Evolutionary conservation across 768 basidiomycete genomes (phyloP), one percentile per base, ranked within the genome.

Genomic region (Asterophora lycoperdoides): DNA sequence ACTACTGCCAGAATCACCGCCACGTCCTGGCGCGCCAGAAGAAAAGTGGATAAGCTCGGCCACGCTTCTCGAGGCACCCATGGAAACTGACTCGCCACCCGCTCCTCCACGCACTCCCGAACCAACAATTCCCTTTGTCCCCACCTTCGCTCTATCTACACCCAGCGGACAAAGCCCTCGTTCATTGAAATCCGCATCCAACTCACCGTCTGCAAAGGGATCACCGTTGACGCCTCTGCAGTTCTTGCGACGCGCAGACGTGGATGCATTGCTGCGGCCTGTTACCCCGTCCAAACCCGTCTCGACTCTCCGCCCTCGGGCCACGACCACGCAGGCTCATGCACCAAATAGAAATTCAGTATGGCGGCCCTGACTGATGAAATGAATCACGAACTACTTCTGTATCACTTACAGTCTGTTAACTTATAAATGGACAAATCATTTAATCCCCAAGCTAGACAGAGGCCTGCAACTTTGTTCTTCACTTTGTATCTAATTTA

Each of bases 31-130:
- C 20, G 64, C 68, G 3, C 74, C 73, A 47, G 84, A 86, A 52
- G 86, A 90, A 59, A 86, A 79, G 55, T 93, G 90, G 90, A 91
- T 93, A 48, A 91, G 81, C 56, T 86, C 90, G 18, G 68, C 83
- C 2, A 85, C 83, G 3, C 69, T 93, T 10, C 67, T 84, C 20
- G 83, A 86, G 58, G 72, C 77, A 10, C 63, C 72, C 17, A 33
- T 15, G 4, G 78, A 79, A 63, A 30, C 59, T 55, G 58, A 66
- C 51, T 67, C 53, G 10, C 56, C 59, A 40, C 61, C 68, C 2
- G 46, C 34, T 18, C 71, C 72, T 8, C 67, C 65, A 42, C 70
- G 68, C 46, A 90, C 86, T 9, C 90, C 88, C 9, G 89, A 89
- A 64, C 85, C 84, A 4, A 71, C 62, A 18, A 60, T 67, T 30